Base-by-base conservation (phyloP, 2,329 filamentous ascomycete genomes). In the Pseudocercospora ulei region DNA sequence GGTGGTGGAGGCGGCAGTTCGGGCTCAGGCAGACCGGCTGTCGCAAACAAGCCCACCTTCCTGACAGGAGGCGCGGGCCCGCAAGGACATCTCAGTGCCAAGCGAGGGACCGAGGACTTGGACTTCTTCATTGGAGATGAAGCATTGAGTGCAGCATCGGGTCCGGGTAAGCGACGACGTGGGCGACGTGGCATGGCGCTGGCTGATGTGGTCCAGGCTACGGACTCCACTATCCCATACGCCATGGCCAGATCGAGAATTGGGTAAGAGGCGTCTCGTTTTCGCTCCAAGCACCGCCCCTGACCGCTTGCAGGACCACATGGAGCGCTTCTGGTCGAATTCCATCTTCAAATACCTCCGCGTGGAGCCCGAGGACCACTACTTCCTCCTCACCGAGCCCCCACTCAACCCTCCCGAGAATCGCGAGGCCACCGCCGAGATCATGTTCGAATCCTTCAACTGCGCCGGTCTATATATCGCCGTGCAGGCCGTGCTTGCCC, bases 381-480 rank as follows among this genome's bases (percentile, higher is more conserved):
- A 94, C 70, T 98, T 98, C 65, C 78, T 98, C 47, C 78, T 98
- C 44, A 98, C 90, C 46, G 90, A 98, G 63, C 90, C 90, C 83
- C 90, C 90, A 49, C 73, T 98, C 59, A 98, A 98, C 65, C 90
- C 90, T 22, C 90, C 90, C 17, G 90, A 98, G 68, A 96, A 98
- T 66, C 86, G 90, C 60, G 90, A 98, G 66, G 95, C 94, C 63
- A 96, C 90, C 16, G 90, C 90, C 63, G 90, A 98, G 64, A 98
- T 98, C 66, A 95, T 98, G 77, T 98, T 98, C 68, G 90, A 98
- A 62, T 96, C 90, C 3, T 98, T 98, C 73, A 98, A 98, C 69
- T 96, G 90, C 64, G 88, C 90, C 42, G 90, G 90, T 66, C 79
- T 98, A 50, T 98, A 98, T 66, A 98, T 98, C 61, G 90, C 90